Conservation (phyloP, 2,329 filamentous ascomycete species). For the Cytospora piceicola region DNA sequence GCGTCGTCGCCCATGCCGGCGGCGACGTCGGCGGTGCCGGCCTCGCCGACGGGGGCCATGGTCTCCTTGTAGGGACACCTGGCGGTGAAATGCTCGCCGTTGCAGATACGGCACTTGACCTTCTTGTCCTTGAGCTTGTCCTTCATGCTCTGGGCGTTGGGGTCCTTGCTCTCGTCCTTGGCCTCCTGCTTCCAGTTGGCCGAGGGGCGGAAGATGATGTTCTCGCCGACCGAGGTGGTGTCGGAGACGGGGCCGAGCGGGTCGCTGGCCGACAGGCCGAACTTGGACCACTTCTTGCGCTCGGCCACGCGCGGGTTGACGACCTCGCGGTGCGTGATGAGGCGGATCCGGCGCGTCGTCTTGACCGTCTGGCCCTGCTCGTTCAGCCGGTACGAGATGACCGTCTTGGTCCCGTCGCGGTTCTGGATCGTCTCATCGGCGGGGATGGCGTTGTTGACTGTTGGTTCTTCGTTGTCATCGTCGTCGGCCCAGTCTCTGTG, state of each 20-base stretch:
- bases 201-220: slow-evolving; percentile 94
- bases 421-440: slow-evolving; percentile 88
- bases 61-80: slow-evolving; percentile 99
- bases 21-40: slow-evolving; percentile 56
- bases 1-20: slow-evolving; percentile 58
- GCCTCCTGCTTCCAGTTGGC: slow-evolving; percentile 92
- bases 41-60: slow-evolving; percentile 84
- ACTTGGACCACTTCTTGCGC: slow-evolving; percentile 91
- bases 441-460: slow-evolving; percentile 68
- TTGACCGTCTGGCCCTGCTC: slow-evolving; percentile 96
- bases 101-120: slow-evolving; percentile 99
- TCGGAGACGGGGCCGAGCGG: slow-evolving; percentile 79
- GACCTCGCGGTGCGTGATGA: slow-evolving; percentile 86
- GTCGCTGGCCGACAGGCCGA: slow-evolving; percentile 88
- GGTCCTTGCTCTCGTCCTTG: slow-evolving; percentile 74
- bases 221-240: slow-evolving; percentile 93
- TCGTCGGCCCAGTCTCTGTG: slow-evolving; percentile 88
- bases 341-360: slow-evolving; percentile 93
- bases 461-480: slow-evolving; percentile 83
- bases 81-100: slow-evolving; percentile 98
- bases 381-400: slow-evolving; percentile 86
- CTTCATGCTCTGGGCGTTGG: slow-evolving; percentile 75
- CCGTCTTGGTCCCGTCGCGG: slow-evolving; percentile 98
- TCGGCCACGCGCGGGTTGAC: slow-evolving; percentile 97
- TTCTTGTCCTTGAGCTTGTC: slow-evolving; percentile 96